Conservation (phyloP, 306 rosid species). For the Hippophae rhamnoides region DNA sequence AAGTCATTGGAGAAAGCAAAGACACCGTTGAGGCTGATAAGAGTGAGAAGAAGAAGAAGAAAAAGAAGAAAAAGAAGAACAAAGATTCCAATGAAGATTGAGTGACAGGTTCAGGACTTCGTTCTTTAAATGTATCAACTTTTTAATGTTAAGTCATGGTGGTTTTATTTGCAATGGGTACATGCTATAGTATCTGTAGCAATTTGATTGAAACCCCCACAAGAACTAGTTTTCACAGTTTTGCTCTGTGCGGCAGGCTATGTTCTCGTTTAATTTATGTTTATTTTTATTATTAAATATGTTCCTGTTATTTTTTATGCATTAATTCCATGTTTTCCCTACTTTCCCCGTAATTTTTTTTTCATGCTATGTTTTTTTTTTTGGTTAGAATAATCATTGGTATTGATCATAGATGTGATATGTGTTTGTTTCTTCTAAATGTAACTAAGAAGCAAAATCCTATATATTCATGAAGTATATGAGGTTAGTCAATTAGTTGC, state of each 20-base stretch:
- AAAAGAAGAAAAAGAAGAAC: conserved; percentile 34
- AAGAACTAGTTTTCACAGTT: conserved; percentile 5
- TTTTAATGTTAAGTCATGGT: conserved; percentile 9
- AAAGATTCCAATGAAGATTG: conserved; percentile 44
- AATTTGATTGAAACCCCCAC: conserved; percentile 2
- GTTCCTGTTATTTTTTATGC: no score
- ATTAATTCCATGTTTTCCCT: no score
- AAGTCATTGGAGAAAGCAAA: conserved; percentile 5
- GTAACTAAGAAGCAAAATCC: no score
- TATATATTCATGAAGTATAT: no score
- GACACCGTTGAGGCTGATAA: conserved; percentile 25
- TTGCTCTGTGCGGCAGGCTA: conserved; percentile 1
- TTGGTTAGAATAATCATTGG: no score
- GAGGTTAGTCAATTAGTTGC: no score
- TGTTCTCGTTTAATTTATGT: neutral
- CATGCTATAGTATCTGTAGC: conserved; percentile 8
- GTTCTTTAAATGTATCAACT: conserved; percentile 4
- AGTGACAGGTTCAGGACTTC: conserved; percentile 8
- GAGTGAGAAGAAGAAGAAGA: conserved; percentile 53
- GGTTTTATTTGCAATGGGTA: conserved; percentile 9
- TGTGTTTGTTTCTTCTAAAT: no score
- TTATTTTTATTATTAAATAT: neutral
- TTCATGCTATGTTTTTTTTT: no score
- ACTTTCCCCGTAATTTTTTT: no score
- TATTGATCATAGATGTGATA: no score